Conservation (phyloP, 768 basidiomycete genomes). For the Psilocybe tampanensis region DNA sequence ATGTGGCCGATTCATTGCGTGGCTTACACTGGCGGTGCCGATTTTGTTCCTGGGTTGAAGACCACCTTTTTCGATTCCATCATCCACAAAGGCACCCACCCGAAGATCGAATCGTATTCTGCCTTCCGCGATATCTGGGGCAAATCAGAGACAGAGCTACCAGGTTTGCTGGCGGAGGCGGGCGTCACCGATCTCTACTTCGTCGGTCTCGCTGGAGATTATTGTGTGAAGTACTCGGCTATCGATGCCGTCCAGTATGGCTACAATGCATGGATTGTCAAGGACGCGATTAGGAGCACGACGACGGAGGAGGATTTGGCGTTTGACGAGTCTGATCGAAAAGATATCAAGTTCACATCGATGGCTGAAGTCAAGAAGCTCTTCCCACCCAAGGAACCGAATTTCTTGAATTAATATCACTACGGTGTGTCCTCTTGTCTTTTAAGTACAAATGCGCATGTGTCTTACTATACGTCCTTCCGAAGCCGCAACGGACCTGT, state of each 20-base stretch:
- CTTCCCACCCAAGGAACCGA: background rate
- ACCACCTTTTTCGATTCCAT: conserved; percentile 42
- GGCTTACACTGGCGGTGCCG: conserved; percentile 56
- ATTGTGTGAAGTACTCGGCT: conserved; percentile 68
- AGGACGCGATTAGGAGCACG: conserved; percentile 50
- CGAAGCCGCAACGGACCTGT: too few relatives aligned
- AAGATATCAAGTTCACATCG: conserved; percentile 29
- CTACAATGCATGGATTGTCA: conserved; percentile 53
- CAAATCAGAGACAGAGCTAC: conserved; percentile 49
- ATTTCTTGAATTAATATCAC: background rate
- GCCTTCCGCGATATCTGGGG: conserved; percentile 69
- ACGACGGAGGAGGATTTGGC: conserved; percentile 27
- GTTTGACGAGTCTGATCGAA: conserved; percentile 38
- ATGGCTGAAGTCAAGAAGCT: conserved; percentile 21
- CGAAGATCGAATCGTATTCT: conserved; percentile 76
- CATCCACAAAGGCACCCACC: conserved; percentile 57
- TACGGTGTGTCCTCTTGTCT: too few relatives aligned
- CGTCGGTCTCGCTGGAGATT: conserved; percentile 76
- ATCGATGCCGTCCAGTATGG: conserved; percentile 52
- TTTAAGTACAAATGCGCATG: too few relatives aligned
- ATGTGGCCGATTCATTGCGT: conserved; percentile 88
- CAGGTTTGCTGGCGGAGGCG: conserved; percentile 38
- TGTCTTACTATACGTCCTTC: too few relatives aligned
- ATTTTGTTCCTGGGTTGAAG: conserved; percentile 58
- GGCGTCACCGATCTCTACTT: conserved; percentile 62